Percentiles rank a stretch among this genome's conserved stretches.
phyloP scores from a whole-genome alignment of 2,329 filamentous ascomycete species.

The Pseudogymnoascus sp. region DNA sequence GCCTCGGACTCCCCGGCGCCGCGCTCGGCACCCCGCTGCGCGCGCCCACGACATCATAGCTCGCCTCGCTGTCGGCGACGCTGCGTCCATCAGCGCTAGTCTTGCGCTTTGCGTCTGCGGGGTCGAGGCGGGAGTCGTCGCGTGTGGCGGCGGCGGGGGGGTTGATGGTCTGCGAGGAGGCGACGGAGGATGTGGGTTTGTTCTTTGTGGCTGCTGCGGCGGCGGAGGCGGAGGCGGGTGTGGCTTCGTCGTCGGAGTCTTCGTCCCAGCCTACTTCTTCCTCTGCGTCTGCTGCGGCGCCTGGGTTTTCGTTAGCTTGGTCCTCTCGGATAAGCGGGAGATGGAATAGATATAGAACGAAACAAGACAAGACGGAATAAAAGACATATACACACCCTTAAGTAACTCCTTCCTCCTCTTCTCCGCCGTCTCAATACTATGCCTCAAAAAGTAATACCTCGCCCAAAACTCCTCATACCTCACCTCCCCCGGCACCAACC shows the following conservation, averaged over 20 bases:
- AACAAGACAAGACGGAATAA: neutral
- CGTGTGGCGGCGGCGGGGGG: constrained; percentile 35
- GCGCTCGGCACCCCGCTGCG: constrained; percentile 70
- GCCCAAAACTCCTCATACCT: constrained; percentile 87
- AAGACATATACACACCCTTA: constrained; percentile 56
- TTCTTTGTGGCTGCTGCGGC: constrained; percentile 28
- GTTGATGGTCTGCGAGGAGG: constrained; percentile 54
- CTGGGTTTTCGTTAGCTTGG: constrained; percentile 13
- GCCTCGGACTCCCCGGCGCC: constrained; percentile 59
- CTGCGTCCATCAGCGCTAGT: constrained; percentile 83
- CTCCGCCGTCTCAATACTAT: constrained; percentile 90
- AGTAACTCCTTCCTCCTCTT: constrained; percentile 79
- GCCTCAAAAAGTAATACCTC: constrained; percentile 88
- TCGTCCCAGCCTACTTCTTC: constrained; percentile 62
- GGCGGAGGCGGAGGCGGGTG: constrained; percentile 27
- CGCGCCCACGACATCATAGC: constrained; percentile 85
- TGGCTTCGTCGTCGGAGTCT: constrained; percentile 61
- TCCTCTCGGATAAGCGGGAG: no score
- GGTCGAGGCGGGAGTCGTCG: constrained; percentile 43
- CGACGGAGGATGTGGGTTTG: constrained; percentile 40
- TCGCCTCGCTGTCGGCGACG: constrained; percentile 86
- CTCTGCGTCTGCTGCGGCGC: constrained; percentile 56
- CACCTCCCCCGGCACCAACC: constrained; percentile 86
- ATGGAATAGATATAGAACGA: constrained; percentile 15
- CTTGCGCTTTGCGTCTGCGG: constrained; percentile 54